Percentiles rank a stretch among this genome's conserved stretches.
Evolutionary conservation across 306 rosid species (phyloP).

Genomic region (Quercus engelmannii): DNA sequence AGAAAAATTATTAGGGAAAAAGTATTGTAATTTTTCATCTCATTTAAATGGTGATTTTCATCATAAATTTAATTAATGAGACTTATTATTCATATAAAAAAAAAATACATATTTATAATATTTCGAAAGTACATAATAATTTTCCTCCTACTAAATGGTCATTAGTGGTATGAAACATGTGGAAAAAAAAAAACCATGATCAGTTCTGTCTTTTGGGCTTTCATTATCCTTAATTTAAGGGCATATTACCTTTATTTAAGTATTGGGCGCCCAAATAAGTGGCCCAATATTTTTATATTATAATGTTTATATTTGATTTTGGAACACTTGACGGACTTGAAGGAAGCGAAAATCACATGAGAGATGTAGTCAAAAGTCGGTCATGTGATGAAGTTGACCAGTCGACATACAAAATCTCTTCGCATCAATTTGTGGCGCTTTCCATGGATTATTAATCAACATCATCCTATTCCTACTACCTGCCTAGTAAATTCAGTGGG

Average conservation of each 20-base stretch:
- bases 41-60: rapidly evolving
- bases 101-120: rapidly evolving
- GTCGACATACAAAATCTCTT: neutral
- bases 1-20: rapidly evolving
- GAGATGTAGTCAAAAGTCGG: neutral
- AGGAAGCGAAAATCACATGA: neutral
- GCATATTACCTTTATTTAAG: neutral
- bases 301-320: neutral
- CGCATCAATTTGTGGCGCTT: neutral
- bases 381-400: constrained; percentile 12
- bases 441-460: neutral
- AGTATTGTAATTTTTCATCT: rapidly evolving
- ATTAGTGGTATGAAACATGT: neutral
- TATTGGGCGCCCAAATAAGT: neutral
- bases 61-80: too few relatives aligned
- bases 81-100: rapidly evolving
- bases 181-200: neutral
- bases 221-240: neutral
- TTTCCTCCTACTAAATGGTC: rapidly evolving
- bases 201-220: neutral
- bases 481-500: too few relatives aligned
- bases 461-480: neutral
- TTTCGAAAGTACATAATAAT: rapidly evolving
- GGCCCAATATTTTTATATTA: neutral
- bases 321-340: neutral